Percentiles rank a stretch among this genome's conserved stretches.
These are phyloP conservation scores for Candolleomyces aberdarensis DNA, from an alignment of 768 basidiomycete species.

Conservation along the genomic window DNA sequence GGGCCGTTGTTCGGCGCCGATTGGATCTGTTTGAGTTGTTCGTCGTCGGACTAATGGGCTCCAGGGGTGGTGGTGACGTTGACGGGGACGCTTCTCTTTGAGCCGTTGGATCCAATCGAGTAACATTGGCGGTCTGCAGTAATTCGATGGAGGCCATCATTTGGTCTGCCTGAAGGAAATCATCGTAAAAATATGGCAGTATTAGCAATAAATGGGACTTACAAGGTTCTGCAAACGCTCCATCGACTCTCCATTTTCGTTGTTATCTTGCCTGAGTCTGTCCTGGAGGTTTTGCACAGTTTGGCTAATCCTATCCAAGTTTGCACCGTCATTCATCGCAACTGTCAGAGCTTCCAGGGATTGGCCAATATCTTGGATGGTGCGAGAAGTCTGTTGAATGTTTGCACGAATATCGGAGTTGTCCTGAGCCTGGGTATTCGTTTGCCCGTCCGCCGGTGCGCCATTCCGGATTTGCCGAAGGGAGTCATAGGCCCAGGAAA, in stretches of 20 bases:
- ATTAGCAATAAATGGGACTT: slow-evolving; percentile 6
- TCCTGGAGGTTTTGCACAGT: slow-evolving; percentile 10
- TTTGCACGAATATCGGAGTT: background rate
- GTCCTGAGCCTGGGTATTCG: background rate
- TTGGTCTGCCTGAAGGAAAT: slow-evolving; percentile 27
- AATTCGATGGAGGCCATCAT: slow-evolving; percentile 23
- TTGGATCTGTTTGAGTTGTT: background rate
- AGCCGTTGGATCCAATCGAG: slow-evolving; percentile 1
- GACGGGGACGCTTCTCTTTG: slow-evolving; percentile 10
- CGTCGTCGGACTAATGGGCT: background rate
- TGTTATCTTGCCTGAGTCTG: slow-evolving; percentile 8
- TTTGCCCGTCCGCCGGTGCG: background rate
- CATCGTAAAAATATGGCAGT: background rate
- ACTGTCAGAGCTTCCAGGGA: slow-evolving; percentile 21
- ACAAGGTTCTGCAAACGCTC: slow-evolving; percentile 30
- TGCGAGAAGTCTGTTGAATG: background rate
- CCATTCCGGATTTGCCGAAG: background rate
- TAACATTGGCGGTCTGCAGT: slow-evolving; percentile 11
- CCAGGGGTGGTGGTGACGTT: slow-evolving; percentile 6
- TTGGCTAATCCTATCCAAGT: slow-evolving; percentile 13
- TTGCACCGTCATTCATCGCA: slow-evolving; percentile 15
- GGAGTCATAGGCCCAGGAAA: too few species aligned
- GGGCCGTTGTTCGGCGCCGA: background rate
- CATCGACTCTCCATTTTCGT: slow-evolving; percentile 17
- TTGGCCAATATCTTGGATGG: slow-evolving; percentile 14